A percentile compares a stretch with the other conserved stretches of the same genome.
These are phyloP conservation scores for Chlorella ohadii DNA, from an alignment of 139 green algal species.

Conservation along the genomic window DNA sequence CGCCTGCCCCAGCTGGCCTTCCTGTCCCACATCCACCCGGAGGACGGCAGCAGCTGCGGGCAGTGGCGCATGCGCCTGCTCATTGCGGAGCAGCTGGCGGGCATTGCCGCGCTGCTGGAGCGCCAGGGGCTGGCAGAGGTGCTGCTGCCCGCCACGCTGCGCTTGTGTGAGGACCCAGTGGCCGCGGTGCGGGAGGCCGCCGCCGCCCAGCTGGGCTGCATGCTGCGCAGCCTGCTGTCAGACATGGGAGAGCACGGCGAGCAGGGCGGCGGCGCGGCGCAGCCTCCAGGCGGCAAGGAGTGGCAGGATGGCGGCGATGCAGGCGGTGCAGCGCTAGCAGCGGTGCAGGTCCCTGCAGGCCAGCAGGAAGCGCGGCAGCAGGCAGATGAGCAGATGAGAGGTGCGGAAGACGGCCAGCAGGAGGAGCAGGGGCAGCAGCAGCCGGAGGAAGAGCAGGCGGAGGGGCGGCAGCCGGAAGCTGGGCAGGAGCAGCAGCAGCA, in stretches of 20 bases:
- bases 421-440: background rate
- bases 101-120: slow-evolving; percentile 42
- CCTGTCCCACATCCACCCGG: slow-evolving; percentile 20
- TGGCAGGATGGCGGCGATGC: background rate
- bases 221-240: slow-evolving; percentile 39
- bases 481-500: background rate
- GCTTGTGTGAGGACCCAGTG: slow-evolving; percentile 57
- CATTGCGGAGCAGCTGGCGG: slow-evolving; percentile 52
- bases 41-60: slow-evolving; percentile 24
- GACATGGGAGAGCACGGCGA: background rate
- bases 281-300: background rate
- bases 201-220: slow-evolving; percentile 48
- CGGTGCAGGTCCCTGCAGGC: background rate
- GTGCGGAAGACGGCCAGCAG: background rate
- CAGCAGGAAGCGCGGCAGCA: background rate
- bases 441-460: background rate
- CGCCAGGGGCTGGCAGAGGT: slow-evolving; percentile 35
- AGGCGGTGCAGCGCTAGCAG: background rate
- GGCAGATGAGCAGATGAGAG: background rate
- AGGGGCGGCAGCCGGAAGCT: background rate
- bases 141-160: slow-evolving; percentile 53
- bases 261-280: background rate
- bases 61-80: slow-evolving; percentile 51
- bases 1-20: slow-evolving; percentile 34
- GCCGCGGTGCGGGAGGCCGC: slow-evolving; percentile 55